These are phyloP conservation scores for Pluteus cervinus DNA, from an alignment of 768 basidiomycete species.

Conservation along the genomic window DNA sequence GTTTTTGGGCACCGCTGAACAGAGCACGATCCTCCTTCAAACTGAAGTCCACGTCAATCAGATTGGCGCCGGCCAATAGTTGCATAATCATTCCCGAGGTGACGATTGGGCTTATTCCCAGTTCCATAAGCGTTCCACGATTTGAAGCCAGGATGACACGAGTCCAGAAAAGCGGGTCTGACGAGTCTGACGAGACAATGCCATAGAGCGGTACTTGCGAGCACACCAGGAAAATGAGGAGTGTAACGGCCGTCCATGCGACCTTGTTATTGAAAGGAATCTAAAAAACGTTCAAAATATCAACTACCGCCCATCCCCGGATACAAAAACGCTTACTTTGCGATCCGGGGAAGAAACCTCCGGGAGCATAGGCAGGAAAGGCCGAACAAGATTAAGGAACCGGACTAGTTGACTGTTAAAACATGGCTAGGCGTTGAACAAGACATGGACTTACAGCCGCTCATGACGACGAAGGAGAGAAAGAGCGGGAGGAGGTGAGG, in stretches of 20 bases:
- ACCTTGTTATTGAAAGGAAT: conserved; percentile 98
- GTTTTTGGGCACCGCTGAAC: conserved; percentile 95
- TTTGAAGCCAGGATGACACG: conserved; percentile 99
- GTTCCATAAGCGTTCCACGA: conserved; percentile 98
- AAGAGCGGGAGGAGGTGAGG: conserved; percentile 12
- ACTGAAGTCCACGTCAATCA: conserved; percentile 96
- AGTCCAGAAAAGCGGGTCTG: conserved; percentile 99
- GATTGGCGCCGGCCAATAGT: conserved; percentile 92
- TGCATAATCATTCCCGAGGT: conserved; percentile 99
- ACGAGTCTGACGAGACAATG: conserved; percentile 99
- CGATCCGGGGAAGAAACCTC: conserved; percentile 98
- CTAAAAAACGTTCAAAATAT: conserved; percentile 30
- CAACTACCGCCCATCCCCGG: conserved; percentile 3
- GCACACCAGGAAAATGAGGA: conserved; percentile 99
- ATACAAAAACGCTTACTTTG: conserved; percentile 50
- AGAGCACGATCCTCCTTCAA: conserved; percentile 96
- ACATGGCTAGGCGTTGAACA: conserved; percentile 1
- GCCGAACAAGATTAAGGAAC: conserved; percentile 96
- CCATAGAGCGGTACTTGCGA: conserved; percentile 99
- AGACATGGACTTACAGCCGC: conserved; percentile 58
- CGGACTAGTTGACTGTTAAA: conserved; percentile 55
- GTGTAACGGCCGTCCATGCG: conserved; percentile 97
- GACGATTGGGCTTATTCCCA: conserved; percentile 96
- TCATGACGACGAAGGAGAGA: conserved; percentile 48
- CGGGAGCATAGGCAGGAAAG: conserved; percentile 93